Base-by-base conservation (phyloP, 495 filamentous ascomycete genomes). In the Rhypophila decipiens region DNA sequence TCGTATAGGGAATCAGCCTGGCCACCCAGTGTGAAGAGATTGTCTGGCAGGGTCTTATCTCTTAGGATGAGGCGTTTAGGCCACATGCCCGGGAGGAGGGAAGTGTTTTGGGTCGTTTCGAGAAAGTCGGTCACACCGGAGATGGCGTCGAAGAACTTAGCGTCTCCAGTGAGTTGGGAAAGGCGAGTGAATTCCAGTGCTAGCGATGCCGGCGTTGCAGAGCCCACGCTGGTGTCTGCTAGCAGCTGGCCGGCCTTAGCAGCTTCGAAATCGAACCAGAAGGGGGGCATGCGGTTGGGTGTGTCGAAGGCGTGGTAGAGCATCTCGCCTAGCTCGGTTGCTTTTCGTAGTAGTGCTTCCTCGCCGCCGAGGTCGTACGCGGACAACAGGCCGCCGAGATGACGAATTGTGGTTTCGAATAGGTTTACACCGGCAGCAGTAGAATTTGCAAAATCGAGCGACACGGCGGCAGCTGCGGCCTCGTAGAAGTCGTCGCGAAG, bases 1-100 rank as follows among this genome's bases (percentile, higher is more conserved):
- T 96, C 91, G 58, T 95, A 96, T 2, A 84, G 76, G 7, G 87
- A 94, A 66, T 96, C 91, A 12, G 87, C 81, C 65, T 82, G 73
- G 10, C 79, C 87, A 18, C 87, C 91, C 13, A 96, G 68, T 0
- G 82, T 84, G 54, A 84, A 97, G 19, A 58, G 54, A 35, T 43
- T 57, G 27, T 68, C 68, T 8, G 48, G 15, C 5, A 47, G 52
- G 40, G 66, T 62, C 2, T 44, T 41, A 11, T 58, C 48, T 34
- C 50, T 46, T 39, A 71, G 59, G 39, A 63, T 49, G 7, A 71
- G 51, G 7, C 44, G 56, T 5, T 55, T 60, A 13, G 70, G 69
- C 57, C 61, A 74, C 47, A 74, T 39, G 2, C 89, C 89, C 5
- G 89, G 87, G 12, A 94, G 61, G 15, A 67, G 73, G 4, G 86